Evolutionary conservation across 257 asterid genomes (phyloP).

Genomic region (Fraxinus anomala): DNA sequence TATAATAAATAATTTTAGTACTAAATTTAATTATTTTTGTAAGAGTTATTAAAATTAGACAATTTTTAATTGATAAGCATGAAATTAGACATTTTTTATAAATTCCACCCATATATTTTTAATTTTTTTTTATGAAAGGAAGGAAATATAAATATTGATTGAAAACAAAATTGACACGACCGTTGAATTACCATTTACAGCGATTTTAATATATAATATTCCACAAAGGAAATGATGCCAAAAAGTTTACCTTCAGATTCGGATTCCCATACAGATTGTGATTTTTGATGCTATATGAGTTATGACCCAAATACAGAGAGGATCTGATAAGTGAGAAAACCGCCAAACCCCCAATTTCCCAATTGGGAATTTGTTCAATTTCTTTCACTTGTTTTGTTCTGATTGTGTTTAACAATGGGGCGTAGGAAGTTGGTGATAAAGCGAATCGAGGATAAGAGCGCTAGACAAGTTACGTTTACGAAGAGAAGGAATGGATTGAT

Average conservation of each 20-base stretch:
- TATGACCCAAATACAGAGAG: neutral
- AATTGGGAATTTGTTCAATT: neutral
- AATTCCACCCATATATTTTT: too few species aligned
- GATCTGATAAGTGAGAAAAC: neutral
- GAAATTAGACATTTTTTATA: too few species aligned
- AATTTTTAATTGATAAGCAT: too few species aligned
- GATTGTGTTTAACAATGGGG: slow-evolving; percentile 20
- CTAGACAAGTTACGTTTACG: slow-evolving; percentile 30
- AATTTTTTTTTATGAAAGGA: too few species aligned
- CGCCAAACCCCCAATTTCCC: neutral
- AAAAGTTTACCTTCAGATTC: neutral
- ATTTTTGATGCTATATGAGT: neutral
- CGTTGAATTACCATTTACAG: neutral
- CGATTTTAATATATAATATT: too few species aligned
- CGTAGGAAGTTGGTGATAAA: slow-evolving; percentile 28
- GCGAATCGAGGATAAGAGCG: slow-evolving; percentile 26
- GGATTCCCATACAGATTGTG: neutral
- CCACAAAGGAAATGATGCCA: neutral
- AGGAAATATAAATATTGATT: too few species aligned
- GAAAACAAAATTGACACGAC: neutral
- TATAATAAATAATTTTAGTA: too few species aligned
- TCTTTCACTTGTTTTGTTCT: neutral
- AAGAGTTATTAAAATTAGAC: too few species aligned
- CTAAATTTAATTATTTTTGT: too few species aligned
- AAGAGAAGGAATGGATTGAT: slow-evolving; percentile 32